Percentiles rank a stretch among this genome's conserved stretches.
phyloP scores from a whole-genome alignment of 768 basidiomycete species.

The Suillus ampliporus region DNA sequence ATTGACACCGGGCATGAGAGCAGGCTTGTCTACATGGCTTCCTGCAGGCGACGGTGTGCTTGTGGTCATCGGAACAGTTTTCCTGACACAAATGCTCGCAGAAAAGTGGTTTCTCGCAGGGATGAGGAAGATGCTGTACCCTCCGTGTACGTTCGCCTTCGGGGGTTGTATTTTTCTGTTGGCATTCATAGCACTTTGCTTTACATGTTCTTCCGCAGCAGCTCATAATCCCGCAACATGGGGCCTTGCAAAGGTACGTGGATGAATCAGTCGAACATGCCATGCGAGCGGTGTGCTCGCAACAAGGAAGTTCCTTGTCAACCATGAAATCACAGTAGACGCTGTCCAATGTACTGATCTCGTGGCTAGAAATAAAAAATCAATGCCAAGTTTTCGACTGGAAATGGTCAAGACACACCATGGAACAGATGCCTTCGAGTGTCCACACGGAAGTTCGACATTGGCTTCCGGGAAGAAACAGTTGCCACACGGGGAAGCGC shows the following conservation, averaged over 20 bases:
- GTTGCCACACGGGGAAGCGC: slow-evolving; percentile 56
- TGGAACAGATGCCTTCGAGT: slow-evolving; percentile 45
- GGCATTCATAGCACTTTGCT: slow-evolving; percentile 56
- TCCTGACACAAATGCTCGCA: slow-evolving; percentile 61
- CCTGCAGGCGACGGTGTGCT: slow-evolving; percentile 53
- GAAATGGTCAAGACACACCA: slow-evolving; percentile 47
- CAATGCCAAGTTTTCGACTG: not conserved
- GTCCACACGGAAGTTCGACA: slow-evolving; percentile 64
- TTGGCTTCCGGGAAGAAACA: slow-evolving; percentile 54
- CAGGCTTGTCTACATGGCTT: slow-evolving; percentile 59
- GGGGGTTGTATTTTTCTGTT: slow-evolving; percentile 23
- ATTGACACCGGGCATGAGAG: slow-evolving; percentile 53
- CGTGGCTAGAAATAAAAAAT: slow-evolving; percentile 42
- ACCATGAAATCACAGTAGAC: slow-evolving; percentile 52
- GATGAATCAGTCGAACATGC: slow-evolving; percentile 53
- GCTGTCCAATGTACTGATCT: slow-evolving; percentile 48
- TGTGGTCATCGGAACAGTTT: slow-evolving; percentile 54
- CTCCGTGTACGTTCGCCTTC: slow-evolving; percentile 19
- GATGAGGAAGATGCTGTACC: slow-evolving; percentile 47
- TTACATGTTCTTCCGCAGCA: slow-evolving; percentile 62
- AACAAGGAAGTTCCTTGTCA: slow-evolving; percentile 49
- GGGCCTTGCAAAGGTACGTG: slow-evolving; percentile 41
- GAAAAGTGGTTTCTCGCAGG: slow-evolving; percentile 55
- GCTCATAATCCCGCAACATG: slow-evolving; percentile 50
- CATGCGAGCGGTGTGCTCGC: slow-evolving; percentile 58